A percentile compares a stretch with the other conserved stretches of the same genome.
Conservation (phyloP, 768 basidiomycete genomes). For the Termitomyces titanicus region DNA sequence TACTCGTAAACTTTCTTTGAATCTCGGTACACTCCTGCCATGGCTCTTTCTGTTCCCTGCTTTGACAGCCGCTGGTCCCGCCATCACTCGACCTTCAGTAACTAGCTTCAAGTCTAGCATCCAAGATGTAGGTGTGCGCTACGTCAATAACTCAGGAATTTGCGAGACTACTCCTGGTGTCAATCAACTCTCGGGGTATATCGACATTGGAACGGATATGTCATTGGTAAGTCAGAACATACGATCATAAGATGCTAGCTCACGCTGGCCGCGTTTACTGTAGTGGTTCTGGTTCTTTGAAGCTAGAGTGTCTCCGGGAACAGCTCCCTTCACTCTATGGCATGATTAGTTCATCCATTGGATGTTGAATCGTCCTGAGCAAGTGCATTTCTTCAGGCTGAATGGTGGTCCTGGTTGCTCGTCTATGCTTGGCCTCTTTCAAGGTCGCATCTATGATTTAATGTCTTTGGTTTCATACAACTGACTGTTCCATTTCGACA, state of each 20-base stretch:
- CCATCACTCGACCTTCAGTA: slow-evolving; percentile 32
- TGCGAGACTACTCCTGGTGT: slow-evolving; percentile 66
- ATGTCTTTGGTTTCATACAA: neutral
- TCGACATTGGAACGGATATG: slow-evolving; percentile 54
- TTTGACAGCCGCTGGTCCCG: neutral
- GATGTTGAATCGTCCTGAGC: neutral
- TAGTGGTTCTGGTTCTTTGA: slow-evolving; percentile 80
- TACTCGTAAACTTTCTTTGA: neutral
- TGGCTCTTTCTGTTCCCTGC: neutral
- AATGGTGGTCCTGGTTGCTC: slow-evolving; percentile 64
- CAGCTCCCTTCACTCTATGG: slow-evolving; percentile 67
- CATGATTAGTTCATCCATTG: slow-evolving; percentile 13
- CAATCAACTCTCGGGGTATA: slow-evolving; percentile 57
- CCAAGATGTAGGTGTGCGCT: slow-evolving; percentile 35
- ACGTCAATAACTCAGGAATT: slow-evolving; percentile 54
- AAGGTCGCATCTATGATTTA: slow-evolving; percentile 32
- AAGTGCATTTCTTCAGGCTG: slow-evolving; percentile 28
- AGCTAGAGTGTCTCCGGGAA: slow-evolving; percentile 53
- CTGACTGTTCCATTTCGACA: slow-evolving; percentile 13
- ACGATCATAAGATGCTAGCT: neutral
- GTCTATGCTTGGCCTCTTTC: slow-evolving; percentile 63
- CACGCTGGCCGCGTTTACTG: no score
- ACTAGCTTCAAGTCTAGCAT: slow-evolving; percentile 19
- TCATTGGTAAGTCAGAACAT: slow-evolving; percentile 43
- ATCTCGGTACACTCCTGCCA: neutral